Evolutionary conservation across 495 filamentous ascomycete species (phyloP).

Genomic region (Friedmanniomyces simplex): DNA sequence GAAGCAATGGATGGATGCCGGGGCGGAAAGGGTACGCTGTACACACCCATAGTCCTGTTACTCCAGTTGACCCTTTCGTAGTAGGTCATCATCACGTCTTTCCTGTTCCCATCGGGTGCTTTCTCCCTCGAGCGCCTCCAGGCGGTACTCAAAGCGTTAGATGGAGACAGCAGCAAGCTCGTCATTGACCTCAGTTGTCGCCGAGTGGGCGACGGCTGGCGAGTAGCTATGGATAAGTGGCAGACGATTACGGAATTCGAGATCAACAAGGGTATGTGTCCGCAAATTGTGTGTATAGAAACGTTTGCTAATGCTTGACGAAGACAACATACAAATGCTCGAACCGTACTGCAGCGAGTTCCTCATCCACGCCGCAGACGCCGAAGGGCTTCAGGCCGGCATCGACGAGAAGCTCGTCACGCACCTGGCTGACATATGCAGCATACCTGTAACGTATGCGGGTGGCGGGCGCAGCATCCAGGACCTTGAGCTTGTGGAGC

Average conservation of each 20-base stretch:
- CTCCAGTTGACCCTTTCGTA: conserved; percentile 16
- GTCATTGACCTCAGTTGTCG: conserved; percentile 94
- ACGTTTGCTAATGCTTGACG: background rate
- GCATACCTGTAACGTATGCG: conserved; percentile 88
- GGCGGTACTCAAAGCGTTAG: conserved; percentile 58
- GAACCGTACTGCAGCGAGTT: conserved; percentile 93
- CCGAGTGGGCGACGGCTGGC: conserved; percentile 61
- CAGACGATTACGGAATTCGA: conserved; percentile 95
- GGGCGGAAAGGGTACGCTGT: conserved; percentile 64
- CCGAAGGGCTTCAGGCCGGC: conserved; percentile 82
- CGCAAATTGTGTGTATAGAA: background rate
- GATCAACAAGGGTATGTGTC: conserved; percentile 59
- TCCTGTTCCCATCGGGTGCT: conserved; percentile 70
- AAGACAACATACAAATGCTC: conserved; percentile 67
- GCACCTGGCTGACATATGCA: conserved; percentile 71
- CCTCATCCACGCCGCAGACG: conserved; percentile 96
- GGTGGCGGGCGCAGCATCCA: conserved; percentile 74
- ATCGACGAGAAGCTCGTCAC: conserved; percentile 78
- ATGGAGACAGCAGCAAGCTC: conserved; percentile 63
- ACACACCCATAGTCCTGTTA: background rate
- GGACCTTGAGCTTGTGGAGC: conserved; percentile 71
- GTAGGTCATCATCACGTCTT: conserved; percentile 84
- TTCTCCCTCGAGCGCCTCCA: conserved; percentile 68
- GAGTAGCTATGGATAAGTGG: conserved; percentile 97
- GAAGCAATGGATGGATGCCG: conserved; percentile 69